These are phyloP conservation scores for Papiliotrema fonsecae DNA, from an alignment of 1,284 basidiomycete species.

Conservation along the genomic window DNA sequence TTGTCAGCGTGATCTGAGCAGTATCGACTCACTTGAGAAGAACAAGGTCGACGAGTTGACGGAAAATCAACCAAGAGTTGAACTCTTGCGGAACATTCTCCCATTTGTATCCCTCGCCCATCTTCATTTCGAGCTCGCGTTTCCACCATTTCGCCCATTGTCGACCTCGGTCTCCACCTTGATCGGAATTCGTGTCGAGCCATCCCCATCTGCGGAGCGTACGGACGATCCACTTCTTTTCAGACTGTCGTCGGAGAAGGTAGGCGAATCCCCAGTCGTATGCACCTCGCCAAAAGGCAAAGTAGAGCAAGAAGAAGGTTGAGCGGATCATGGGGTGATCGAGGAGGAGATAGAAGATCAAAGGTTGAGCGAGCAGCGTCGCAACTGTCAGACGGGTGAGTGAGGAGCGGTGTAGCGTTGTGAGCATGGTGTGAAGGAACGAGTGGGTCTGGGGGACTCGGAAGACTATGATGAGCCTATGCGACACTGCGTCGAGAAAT, in stretches of 20 bases:
- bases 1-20: neutral
- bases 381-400: slow-evolving; percentile 81
- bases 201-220: slow-evolving; percentile 75
- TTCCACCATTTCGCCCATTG: slow-evolving; percentile 73
- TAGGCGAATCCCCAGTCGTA: slow-evolving; percentile 93
- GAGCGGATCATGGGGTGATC: slow-evolving; percentile 51
- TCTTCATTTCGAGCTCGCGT: slow-evolving; percentile 80
- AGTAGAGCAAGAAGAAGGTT: slow-evolving; percentile 51
- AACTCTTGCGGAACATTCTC: slow-evolving; percentile 58
- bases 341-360: slow-evolving; percentile 67
- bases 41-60: slow-evolving; percentile 82
- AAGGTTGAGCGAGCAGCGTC: slow-evolving; percentile 70
- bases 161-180: slow-evolving; percentile 55
- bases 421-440: slow-evolving; percentile 83
- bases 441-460: slow-evolving; percentile 92
- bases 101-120: slow-evolving; percentile 87
- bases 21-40: slow-evolving; percentile 73
- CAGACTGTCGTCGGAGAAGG: slow-evolving; percentile 89
- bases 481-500: neutral
- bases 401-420: slow-evolving; percentile 85
- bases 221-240: slow-evolving; percentile 85
- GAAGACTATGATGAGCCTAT: slow-evolving; percentile 63
- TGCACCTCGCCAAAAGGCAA: slow-evolving; percentile 85
- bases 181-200: slow-evolving; percentile 60
- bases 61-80: slow-evolving; percentile 50